Conservation (phyloP, 2,329 filamentous ascomycete genomes). For the Aquanectria penicillioides region DNA sequence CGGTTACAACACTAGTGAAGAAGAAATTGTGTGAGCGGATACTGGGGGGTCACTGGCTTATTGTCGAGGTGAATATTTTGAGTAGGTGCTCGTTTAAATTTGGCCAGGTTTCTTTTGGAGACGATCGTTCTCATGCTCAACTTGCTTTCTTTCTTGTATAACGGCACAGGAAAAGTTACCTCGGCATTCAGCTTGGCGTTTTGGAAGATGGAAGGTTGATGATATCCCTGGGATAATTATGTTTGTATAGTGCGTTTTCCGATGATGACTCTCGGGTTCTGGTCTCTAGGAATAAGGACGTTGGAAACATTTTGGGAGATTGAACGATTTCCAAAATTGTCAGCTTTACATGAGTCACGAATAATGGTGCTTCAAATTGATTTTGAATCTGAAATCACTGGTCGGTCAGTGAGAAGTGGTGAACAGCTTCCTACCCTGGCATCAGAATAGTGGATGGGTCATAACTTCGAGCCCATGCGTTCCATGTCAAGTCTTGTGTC, state of each 20-base stretch:
- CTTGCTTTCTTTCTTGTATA: conserved; percentile 1
- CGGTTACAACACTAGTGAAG: conserved; percentile 49
- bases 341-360: too few relatives aligned
- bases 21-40: conserved; percentile 41
- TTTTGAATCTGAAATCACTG: too few relatives aligned
- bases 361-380: too few relatives aligned
- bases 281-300: too few relatives aligned
- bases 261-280: too few relatives aligned
- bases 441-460: too few relatives aligned
- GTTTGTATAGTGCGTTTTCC: conserved; percentile 5
- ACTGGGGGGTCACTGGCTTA: neutral
- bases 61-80: neutral
- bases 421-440: too few relatives aligned
- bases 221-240: conserved; percentile 25
- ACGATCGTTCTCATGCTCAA: neutral
- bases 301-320: too few relatives aligned
- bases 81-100: neutral
- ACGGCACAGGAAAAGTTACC: conserved; percentile 19
- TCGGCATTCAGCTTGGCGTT: conserved; percentile 39
- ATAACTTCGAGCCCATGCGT: too few relatives aligned
- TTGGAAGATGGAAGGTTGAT: conserved; percentile 13
- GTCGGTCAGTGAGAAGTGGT: too few relatives aligned
- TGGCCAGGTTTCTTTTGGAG: neutral
- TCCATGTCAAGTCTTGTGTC: too few relatives aligned
- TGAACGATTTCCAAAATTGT: too few relatives aligned